A percentile compares a stretch with the other conserved stretches of the same genome.
phyloP scores from a whole-genome alignment of 208 protist genomes.

The Acanthamoeba healyi region DNA sequence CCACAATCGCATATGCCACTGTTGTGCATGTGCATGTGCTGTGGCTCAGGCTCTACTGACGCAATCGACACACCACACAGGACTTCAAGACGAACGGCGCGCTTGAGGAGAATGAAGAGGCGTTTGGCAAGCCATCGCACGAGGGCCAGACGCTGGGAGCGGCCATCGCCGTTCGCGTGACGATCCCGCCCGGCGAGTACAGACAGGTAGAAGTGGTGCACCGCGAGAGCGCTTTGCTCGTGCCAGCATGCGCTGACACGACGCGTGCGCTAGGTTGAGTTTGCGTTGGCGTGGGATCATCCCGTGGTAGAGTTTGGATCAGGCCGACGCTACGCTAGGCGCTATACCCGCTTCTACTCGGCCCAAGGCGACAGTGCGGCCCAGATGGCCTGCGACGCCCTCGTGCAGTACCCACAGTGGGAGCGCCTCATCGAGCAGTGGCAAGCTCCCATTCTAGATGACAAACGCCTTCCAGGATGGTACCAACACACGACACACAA shows the following conservation, averaged over 20 bases:
- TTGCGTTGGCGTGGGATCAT: slow-evolving; percentile 85
- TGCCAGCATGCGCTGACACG: background rate
- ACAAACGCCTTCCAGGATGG: slow-evolving; percentile 41
- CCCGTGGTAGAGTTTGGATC: slow-evolving; percentile 81
- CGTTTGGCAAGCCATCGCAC: background rate
- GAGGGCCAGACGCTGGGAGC: background rate
- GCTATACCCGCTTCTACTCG: slow-evolving; percentile 84
- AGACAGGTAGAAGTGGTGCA: background rate
- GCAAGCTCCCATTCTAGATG: slow-evolving; percentile 76
- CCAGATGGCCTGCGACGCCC: slow-evolving; percentile 75
- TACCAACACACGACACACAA: slow-evolving; percentile 71
- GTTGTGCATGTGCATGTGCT: background rate
- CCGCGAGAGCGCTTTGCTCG: too few species aligned
- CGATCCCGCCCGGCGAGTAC: background rate
- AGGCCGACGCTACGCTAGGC: slow-evolving; percentile 52
- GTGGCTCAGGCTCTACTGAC: too few species aligned
- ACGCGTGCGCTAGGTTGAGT: slow-evolving; percentile 71
- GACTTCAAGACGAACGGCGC: background rate
- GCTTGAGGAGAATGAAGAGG: slow-evolving; percentile 5
- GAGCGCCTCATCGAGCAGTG: slow-evolving; percentile 79
- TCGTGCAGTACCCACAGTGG: slow-evolving; percentile 79
- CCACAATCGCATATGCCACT: background rate
- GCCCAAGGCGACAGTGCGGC: background rate
- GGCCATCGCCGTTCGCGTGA: slow-evolving; percentile 47
- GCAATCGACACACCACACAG: too few species aligned